phyloP scores from a whole-genome alignment of 2,329 filamentous ascomycete species.

The Fusarium haematococcum region DNA sequence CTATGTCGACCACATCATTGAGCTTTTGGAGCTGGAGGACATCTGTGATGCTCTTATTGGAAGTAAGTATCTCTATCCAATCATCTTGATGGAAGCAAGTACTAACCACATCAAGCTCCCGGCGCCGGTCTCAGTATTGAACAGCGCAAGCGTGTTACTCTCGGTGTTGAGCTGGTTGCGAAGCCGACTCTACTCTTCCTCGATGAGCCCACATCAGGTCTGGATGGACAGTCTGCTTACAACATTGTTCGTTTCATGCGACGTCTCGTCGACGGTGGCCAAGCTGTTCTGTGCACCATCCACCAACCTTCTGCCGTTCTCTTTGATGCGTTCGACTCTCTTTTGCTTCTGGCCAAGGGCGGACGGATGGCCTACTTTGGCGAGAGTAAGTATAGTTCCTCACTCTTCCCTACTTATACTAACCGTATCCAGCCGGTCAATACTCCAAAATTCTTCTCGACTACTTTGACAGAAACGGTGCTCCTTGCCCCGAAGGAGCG shows the following conservation, averaged over 20 bases:
- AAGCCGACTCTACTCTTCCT: conserved; percentile 76
- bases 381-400: neutral
- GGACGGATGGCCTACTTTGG: conserved; percentile 39
- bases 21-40: conserved; percentile 70
- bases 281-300: conserved; percentile 73
- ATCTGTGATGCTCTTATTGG: conserved; percentile 74
- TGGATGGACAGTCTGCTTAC: conserved; percentile 52
- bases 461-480: conserved; percentile 65
- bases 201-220: conserved; percentile 71
- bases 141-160: conserved; percentile 73
- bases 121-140: conserved; percentile 62
- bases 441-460: conserved; percentile 27
- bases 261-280: conserved; percentile 69
- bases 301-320: conserved; percentile 66
- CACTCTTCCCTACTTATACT: neutral
- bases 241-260: conserved; percentile 57
- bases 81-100: conserved; percentile 57
- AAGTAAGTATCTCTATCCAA: conserved; percentile 46
- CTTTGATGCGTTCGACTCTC: conserved; percentile 36
- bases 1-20: conserved; percentile 75
- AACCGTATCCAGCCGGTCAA: conserved; percentile 17
- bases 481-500: conserved; percentile 52
- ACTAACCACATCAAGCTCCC: conserved; percentile 8
- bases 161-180: conserved; percentile 78
- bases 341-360: conserved; percentile 37